phyloP scores from a whole-genome alignment of 2,329 filamentous ascomycete genomes.

The Fusarium secorum region DNA sequence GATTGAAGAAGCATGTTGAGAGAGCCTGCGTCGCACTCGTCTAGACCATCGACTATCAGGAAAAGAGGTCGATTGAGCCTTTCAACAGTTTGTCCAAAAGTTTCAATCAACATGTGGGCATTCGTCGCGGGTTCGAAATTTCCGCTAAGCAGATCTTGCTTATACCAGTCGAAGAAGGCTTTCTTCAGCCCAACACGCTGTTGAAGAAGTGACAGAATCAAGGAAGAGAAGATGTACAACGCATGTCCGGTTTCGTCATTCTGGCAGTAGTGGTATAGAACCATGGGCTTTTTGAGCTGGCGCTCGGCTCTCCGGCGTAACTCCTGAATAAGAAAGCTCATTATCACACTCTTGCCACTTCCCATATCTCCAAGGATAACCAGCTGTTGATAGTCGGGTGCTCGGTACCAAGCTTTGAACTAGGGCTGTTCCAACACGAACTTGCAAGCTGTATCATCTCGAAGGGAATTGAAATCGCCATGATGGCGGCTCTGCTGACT shows the following conservation, averaged over 20 bases:
- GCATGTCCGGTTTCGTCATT: not conserved
- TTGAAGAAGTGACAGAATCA: not conserved
- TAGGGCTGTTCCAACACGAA: not conserved
- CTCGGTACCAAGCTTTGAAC: not conserved
- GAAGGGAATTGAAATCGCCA: not conserved
- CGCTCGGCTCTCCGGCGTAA: not conserved
- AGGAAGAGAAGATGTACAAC: not conserved
- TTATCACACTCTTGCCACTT: not conserved
- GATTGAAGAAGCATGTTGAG: not conserved
- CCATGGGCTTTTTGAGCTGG: not conserved
- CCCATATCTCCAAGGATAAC: not conserved
- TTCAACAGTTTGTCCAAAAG: not conserved
- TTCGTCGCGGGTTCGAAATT: not conserved
- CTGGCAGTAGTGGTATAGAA: not conserved
- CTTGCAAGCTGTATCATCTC: not conserved
- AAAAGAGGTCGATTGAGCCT: not conserved
- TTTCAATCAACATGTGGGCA: not conserved
- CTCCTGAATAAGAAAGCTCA: not conserved
- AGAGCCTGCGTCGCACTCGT: not conserved
- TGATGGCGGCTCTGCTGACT: not conserved
- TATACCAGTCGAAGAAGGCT: not conserved
- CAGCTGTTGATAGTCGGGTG: not conserved
- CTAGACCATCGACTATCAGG: not conserved
- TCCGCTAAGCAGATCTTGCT: not conserved
- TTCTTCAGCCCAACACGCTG: not conserved